These are phyloP conservation scores for Neoboletus brunneissimus DNA, from an alignment of 768 basidiomycete species.

Conservation along the genomic window DNA sequence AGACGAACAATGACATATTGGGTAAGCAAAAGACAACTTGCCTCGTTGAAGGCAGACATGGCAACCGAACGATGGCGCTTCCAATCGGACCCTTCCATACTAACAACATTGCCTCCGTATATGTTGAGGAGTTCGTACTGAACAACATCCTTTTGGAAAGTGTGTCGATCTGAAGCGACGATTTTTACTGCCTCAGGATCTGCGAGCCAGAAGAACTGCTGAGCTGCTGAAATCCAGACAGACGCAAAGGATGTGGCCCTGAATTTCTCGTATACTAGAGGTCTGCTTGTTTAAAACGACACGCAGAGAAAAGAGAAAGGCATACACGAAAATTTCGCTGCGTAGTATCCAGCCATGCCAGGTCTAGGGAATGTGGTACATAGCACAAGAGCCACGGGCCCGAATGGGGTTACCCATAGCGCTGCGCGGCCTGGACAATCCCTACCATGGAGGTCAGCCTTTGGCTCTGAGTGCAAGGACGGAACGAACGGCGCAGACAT, in stretches of 20 bases:
- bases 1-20: not conserved
- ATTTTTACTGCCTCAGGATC: constrained; percentile 43
- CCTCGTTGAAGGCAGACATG: constrained; percentile 53
- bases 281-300: not conserved
- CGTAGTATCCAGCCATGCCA: constrained; percentile 34
- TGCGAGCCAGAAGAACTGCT: constrained; percentile 40
- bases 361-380: constrained; percentile 36
- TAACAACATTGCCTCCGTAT: constrained; percentile 45
- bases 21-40: constrained; percentile 3
- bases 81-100: constrained; percentile 45
- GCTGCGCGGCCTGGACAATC: constrained; percentile 16
- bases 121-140: constrained; percentile 43
- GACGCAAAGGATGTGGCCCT: constrained; percentile 41
- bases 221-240: constrained; percentile 30
- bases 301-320: not conserved
- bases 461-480: not conserved
- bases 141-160: constrained; percentile 41
- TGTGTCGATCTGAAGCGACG: constrained; percentile 31
- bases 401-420: constrained; percentile 37
- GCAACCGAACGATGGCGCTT: constrained; percentile 43
- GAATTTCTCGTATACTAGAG: constrained; percentile 37
- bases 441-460: constrained; percentile 1
- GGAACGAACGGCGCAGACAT: too few relatives aligned
- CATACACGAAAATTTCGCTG: constrained; percentile 37
- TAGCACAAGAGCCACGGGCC: constrained; percentile 23